Evolutionary conservation across 768 basidiomycete genomes (phyloP), one percentile per base, ranked within the genome.

Genomic region (Rhizopogon rudus): DNA sequence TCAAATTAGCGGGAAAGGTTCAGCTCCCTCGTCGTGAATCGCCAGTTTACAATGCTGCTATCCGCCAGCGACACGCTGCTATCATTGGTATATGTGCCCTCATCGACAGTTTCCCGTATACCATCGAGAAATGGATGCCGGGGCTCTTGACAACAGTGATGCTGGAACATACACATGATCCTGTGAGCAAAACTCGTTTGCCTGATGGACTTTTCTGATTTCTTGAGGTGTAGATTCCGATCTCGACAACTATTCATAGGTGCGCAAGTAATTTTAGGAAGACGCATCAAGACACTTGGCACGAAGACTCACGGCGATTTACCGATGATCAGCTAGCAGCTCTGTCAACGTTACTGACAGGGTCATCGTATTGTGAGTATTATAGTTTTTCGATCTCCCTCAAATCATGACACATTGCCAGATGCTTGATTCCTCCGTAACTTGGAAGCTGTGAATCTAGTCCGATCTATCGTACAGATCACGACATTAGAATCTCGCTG

Each of bases 81-180:
- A 88, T 97, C 56, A 76, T 97, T 43, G 93, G 93, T 13, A 84
- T 93, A 44, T 89, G 89, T 55, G 90, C 93, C 2, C 76, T 97
- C n/a, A 82, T 97, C 35, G 90, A 93, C 60, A 93, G 92, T 54
- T 94, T 90, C 69, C 94, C 94, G 0, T 95, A 94, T 69, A 93
- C 91, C 2, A 86, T 95, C 22, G 93, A 94, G 61, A 86, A 84
- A 61, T 96, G 92, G 87, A 84, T 93, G 80, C 91, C 94, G 0
- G 83, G 86, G 45, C 78, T 97, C 43, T 73, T 95, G 58, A 87
- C 89, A 40, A 85, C 81, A 57, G 80, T 90, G 17, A 75, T 94
- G 53, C 86, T 85, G 9, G 87, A 90, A 61, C 88, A 93, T 67
- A 86, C 88, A 1, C 90, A 93, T 57, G 91, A 94, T 65, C 94